Evolutionary conservation across 805 yeast species (phyloP).

Genomic region (Hanseniaspora osmophila): DNA sequence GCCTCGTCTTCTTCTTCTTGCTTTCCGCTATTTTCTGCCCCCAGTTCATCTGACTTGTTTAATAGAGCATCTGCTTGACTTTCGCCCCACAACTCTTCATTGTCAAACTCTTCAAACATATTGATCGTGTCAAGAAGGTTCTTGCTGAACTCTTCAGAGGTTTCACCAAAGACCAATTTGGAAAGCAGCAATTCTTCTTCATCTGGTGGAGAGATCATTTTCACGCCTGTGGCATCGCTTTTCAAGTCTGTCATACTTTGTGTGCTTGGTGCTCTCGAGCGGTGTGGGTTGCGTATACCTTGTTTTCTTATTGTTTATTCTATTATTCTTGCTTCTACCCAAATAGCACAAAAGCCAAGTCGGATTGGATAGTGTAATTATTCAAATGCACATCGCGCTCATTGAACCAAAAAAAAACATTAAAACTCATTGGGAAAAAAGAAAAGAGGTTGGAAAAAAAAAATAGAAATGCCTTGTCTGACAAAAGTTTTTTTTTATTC

Average conservation of each 20-base stretch:
- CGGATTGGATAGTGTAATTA: no score
- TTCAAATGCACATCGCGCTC: no score
- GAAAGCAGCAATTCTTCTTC: constrained; percentile 72
- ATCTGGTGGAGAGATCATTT: constrained; percentile 50
- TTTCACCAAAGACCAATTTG: constrained; percentile 80
- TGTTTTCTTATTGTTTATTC: no score
- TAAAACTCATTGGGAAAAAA: no score
- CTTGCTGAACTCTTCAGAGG: constrained; percentile 47
- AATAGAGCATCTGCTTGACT: constrained; percentile 18
- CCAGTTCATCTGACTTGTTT: constrained; percentile 20
- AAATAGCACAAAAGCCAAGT: no score
- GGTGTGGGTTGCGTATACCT: no score
- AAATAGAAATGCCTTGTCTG: no score
- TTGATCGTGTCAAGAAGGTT: constrained; percentile 51
- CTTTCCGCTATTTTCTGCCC: constrained; percentile 10
- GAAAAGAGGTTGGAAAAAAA: neutral
- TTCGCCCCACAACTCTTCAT: constrained; percentile 21
- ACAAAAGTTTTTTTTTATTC: no score
- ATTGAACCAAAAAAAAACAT: no score
- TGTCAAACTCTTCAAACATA: constrained; percentile 26
- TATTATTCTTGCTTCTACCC: no score
- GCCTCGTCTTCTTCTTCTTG: constrained; percentile 20
- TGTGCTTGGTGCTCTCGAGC: neutral
- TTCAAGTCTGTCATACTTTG: neutral
- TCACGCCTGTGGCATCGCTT: neutral